Percentiles rank a stretch among this genome's conserved stretches.
These are phyloP conservation scores for Penicillium corylophilum DNA, from an alignment of 2,329 filamentous ascomycete species.

Conservation along the genomic window DNA sequence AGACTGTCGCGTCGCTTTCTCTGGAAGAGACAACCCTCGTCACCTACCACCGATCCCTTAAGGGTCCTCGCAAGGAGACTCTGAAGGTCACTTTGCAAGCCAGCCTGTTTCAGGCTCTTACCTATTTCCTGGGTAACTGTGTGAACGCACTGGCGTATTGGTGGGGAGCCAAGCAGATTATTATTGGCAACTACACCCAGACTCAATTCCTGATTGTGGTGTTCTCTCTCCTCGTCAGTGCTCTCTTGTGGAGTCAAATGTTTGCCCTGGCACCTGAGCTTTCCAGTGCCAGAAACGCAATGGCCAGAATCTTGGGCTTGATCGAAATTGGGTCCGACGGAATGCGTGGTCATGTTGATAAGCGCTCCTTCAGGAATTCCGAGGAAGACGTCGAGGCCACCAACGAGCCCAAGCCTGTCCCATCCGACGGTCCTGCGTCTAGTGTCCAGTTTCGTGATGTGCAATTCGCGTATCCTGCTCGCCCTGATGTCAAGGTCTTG, in stretches of 20 bases:
- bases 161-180: constrained; percentile 73
- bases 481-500: constrained; percentile 59
- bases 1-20: constrained; percentile 52
- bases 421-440: constrained; percentile 31
- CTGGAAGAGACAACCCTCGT: constrained; percentile 51
- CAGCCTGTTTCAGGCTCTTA: constrained; percentile 48
- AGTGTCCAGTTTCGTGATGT: constrained; percentile 59
- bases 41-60: constrained; percentile 47
- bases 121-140: constrained; percentile 56
- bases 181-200: constrained; percentile 63
- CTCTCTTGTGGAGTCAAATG: constrained; percentile 71
- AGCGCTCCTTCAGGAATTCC: neutral
- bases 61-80: constrained; percentile 50
- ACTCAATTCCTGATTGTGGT: constrained; percentile 74
- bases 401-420: constrained; percentile 16
- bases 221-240: constrained; percentile 68
- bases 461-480: constrained; percentile 65
- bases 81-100: constrained; percentile 49
- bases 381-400: constrained; percentile 27
- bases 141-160: constrained; percentile 76
- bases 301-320: constrained; percentile 55
- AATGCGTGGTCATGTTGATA: constrained; percentile 25
- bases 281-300: constrained; percentile 63
- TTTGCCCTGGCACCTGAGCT: constrained; percentile 74
- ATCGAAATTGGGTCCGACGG: constrained; percentile 39